Base-by-base conservation (phyloP, 257 asterid species). In the Ligustrum vulgare region DNA sequence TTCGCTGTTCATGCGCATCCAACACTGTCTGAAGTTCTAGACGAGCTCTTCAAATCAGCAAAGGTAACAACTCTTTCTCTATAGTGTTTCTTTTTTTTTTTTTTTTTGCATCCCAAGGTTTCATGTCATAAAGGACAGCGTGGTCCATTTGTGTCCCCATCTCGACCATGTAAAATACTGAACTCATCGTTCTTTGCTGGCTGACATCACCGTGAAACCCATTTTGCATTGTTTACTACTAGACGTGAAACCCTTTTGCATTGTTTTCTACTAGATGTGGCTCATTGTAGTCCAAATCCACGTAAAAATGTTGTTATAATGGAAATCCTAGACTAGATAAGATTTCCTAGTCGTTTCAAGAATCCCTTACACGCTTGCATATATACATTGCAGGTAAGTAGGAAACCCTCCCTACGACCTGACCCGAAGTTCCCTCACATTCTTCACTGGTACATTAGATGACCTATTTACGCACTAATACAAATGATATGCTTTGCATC, bases 1-100 rank as follows among this genome's bases (percentile, higher is more conserved):
- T 81, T 83, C 69, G 97, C 98, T n/a, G 97, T 93, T 80, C 98
- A 93, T 67, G 98, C 98, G 11, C 98, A 93, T 85, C 98, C 98
- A 74, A 93, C 98, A 74, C 85, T 93, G 88, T 93, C 98, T 62
- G 98, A 93, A 84, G 98, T 93, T 72, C 86, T 93, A 39, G 98
- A 93, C 66, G 98, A 93, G 75, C 96, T 93, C 81, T 93, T 88
- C 78, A 91, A 93, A 87, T 85, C 96, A 77, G 96, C 97, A 15
- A 91, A 91, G 96, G 97, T 91, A 89, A 81, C 77, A 20, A 58
- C 73, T 31, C 45, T 66, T 69, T 39, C 35, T 76, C 49, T 23
- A 10, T 8, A 7, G 32, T 69, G 37, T 10, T 37, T 37, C 1
- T 28, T 28, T 28, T 28, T 28, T 28, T 41, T 41, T 10, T 36